These are phyloP conservation scores for Boletus vermiculosoides DNA, from an alignment of 768 basidiomycete species.

Conservation along the genomic window DNA sequence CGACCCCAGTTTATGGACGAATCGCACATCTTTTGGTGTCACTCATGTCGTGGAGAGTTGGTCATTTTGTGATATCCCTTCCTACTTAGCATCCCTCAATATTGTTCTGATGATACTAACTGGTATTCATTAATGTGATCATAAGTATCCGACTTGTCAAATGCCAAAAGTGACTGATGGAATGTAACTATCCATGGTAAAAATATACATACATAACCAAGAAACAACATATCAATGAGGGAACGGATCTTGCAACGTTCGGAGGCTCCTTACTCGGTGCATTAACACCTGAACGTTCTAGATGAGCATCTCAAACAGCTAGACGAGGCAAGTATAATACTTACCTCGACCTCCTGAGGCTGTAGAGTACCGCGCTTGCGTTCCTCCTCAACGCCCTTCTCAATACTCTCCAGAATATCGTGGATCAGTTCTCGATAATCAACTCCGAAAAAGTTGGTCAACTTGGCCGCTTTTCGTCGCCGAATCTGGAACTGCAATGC, in stretches of 20 bases:
- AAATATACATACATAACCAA: conserved; percentile 1
- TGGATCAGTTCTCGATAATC: conserved; percentile 75
- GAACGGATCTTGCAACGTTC: conserved; percentile 20
- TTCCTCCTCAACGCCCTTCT: conserved; percentile 72
- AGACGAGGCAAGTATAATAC: conserved; percentile 24
- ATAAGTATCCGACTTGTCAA: conserved; percentile 12
- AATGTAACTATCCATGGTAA: background rate
- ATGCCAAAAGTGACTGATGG: conserved; percentile 6
- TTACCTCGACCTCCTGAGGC: conserved; percentile 70
- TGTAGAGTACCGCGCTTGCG: conserved; percentile 58
- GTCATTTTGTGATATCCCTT: conserved; percentile 55
- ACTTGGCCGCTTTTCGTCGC: conserved; percentile 74
- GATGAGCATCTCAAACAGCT: conserved; percentile 4
- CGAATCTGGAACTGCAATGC: conserved; percentile 59
- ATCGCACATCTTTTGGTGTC: conserved; percentile 88
- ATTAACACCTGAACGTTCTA: conserved; percentile 46
- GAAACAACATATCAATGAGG: conserved; percentile 4
- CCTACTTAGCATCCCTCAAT: background rate
- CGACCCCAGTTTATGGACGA: conserved; percentile 84
- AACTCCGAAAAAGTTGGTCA: conserved; percentile 86
- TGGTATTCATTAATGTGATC: conserved; percentile 21
- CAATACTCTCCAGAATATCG: conserved; percentile 80
- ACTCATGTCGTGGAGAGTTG: conserved; percentile 76
- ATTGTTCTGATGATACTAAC: conserved; percentile 9
- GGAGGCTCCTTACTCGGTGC: conserved; percentile 33